Conservation (phyloP, 192 early-diverging fungal species). For the Pilaira anomala region DNA sequence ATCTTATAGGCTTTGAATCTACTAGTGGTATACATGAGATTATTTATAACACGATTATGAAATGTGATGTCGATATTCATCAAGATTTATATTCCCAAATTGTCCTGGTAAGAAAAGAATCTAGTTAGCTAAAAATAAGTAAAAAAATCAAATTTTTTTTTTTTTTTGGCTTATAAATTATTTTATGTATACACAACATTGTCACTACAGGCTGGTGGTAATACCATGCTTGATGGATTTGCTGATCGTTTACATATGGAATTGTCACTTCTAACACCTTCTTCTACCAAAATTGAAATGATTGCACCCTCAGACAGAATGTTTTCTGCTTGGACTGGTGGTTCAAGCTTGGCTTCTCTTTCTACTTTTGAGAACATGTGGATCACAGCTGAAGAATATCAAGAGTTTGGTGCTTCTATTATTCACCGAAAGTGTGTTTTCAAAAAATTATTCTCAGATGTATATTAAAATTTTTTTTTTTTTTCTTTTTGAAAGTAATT, state of each 20-base stretch:
- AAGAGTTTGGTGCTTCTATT: constrained; percentile 31
- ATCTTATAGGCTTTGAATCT: constrained; percentile 81
- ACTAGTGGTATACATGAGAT: constrained; percentile 93
- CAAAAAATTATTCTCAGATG: no score
- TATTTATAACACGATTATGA: constrained; percentile 94
- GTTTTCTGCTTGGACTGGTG: constrained; percentile 99
- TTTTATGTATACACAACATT: neutral
- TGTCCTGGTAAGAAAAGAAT: constrained; percentile 45
- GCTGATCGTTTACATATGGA: constrained; percentile 97
- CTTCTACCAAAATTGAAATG: constrained; percentile 96
- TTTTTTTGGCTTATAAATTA: no score
- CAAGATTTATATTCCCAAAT: constrained; percentile 95
- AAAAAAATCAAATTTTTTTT: no score
- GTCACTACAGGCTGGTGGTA: constrained; percentile 58
- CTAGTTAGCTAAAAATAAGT: no score
- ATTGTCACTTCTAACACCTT: constrained; percentile 91
- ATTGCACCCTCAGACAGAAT: constrained; percentile 98
- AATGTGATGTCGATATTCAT: constrained; percentile 94
- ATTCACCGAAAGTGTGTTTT: constrained; percentile 35
- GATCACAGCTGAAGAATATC: constrained; percentile 82
- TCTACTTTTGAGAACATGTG: constrained; percentile 99
- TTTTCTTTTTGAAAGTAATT: no score
- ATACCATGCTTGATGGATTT: constrained; percentile 97
- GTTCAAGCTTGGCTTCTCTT: constrained; percentile 93
- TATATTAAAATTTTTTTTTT: no score